Evolutionary conservation across 495 filamentous ascomycete species (phyloP), one percentile per base, ranked within the genome.

Genomic region (Trypethelium eluteriae): DNA sequence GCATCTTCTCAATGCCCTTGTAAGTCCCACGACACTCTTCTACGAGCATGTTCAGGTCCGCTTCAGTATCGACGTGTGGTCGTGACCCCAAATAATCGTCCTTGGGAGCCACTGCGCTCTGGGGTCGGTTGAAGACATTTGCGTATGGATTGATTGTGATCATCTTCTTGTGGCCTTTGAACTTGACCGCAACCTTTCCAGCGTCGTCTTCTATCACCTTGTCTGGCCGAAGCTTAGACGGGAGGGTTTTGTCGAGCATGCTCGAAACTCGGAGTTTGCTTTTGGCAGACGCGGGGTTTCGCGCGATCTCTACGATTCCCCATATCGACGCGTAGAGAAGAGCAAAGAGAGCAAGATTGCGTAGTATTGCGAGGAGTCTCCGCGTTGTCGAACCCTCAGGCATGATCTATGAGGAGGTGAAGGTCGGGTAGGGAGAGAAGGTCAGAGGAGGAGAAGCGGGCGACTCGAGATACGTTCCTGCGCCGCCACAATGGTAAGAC

Each of bases 51-150:
- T 80, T 74, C 36, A 81, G 72, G 70, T 85, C 81, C 3, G 82
- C 83, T 63, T 81, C 77, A 2, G 79, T 81, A 68, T 85, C 79
- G 10, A 81, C 74, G 65, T 82, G 72, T 0, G 81, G 82, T 36
- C 83, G 73, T 18, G 68, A 70, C 3, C 83, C 83, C 57, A 83
- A 65, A 69, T 79, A 85, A 65, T 79, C 80, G 69, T 84, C 83
- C 50, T 78, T 78, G 59, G 53, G 72, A 38, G 73, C 69, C 56
- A 83, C 81, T n/a, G 82, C 71, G 62, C 76, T 79, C 62, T 77
- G 71, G 4, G 81, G 81, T 16, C 81, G 70, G 68, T 83, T 77
- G 69, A 79, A 78, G 73, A 79, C 79, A 73, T 82, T 80, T 39
- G 76, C 76, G 67, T 81, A 75, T 46, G 70, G 75, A 69, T 79